Evolutionary conservation across 2,329 filamentous ascomycete genomes (phyloP).

Genomic region (Tolypocladium ophioglossoides): DNA sequence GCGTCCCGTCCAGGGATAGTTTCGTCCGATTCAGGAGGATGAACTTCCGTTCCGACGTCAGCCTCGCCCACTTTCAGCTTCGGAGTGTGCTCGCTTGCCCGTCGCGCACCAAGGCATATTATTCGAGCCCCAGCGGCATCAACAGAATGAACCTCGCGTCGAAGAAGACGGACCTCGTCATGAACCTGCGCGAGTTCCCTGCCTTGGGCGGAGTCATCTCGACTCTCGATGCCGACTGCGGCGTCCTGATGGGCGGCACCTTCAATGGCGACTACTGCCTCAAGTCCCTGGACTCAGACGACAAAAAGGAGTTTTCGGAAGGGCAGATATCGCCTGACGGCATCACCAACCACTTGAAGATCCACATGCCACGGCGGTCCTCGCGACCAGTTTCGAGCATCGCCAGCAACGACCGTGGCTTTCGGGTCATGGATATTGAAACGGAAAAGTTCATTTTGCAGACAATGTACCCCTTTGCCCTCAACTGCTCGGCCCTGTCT

Average conservation of each 20-base stretch:
- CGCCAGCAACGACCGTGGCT: conserved; percentile 49
- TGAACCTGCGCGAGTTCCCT: conserved; percentile 29
- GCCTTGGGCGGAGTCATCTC: conserved; percentile 32
- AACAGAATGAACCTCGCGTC: conserved; percentile 41
- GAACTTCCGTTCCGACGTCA: conserved; percentile 41
- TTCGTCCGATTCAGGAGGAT: conserved; percentile 51
- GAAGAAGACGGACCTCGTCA: conserved; percentile 30
- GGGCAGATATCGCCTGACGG: conserved; percentile 40
- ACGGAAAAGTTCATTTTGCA: conserved; percentile 48
- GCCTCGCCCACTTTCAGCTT: conserved; percentile 55
- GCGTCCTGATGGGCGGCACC: conserved; percentile 47
- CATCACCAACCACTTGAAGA: conserved; percentile 56
- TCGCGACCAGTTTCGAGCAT: conserved; percentile 45
- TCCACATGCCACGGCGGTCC: conserved; percentile 42
- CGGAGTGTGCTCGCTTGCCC: conserved; percentile 50
- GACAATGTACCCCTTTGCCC: conserved; percentile 43
- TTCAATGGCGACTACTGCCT: conserved; percentile 47
- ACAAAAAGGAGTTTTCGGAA: conserved; percentile 23
- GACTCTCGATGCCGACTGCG: conserved; percentile 39
- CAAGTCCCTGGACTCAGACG: conserved; percentile 31
- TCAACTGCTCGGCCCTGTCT: conserved; percentile 66
- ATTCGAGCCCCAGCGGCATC: conserved; percentile 39
- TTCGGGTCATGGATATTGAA: conserved; percentile 47
- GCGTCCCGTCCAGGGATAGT: conserved; percentile 28
- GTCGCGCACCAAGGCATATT: conserved; percentile 45